Evolutionary conservation across 73 alveolate genomes (phyloP).

Genomic region (Paramecium sexaurelia): DNA sequence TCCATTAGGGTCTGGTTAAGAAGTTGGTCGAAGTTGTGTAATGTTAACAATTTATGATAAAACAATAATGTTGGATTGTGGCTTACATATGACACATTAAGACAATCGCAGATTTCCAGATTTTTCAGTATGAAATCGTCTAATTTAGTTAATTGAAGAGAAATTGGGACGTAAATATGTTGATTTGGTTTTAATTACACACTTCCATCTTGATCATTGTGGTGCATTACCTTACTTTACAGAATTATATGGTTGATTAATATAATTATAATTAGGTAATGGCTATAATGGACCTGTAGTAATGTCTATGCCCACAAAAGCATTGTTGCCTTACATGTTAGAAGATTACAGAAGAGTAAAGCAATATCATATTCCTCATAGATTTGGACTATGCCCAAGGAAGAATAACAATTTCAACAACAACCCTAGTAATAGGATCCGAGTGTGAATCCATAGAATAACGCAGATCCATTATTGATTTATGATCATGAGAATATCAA

Average conservation of each 20-base stretch:
- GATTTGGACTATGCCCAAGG: constrained; percentile 44
- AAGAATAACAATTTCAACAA: constrained; percentile 45
- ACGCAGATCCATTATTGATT: constrained; percentile 42
- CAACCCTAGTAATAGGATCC: constrained; percentile 14
- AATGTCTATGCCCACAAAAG: constrained; percentile 97
- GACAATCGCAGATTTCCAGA: constrained; percentile 92
- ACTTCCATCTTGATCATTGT: constrained; percentile 98
- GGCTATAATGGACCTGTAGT: constrained; percentile 90
- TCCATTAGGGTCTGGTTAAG: constrained; percentile 97
- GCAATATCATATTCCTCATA: background rate
- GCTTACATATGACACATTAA: constrained; percentile 89
- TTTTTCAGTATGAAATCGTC: constrained; percentile 71
- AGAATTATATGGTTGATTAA: constrained; percentile 77
- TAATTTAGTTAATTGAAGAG: constrained; percentile 55
- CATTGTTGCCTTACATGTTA: constrained; percentile 96
- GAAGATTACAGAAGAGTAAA: constrained; percentile 93
- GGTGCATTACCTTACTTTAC: constrained; percentile 98
- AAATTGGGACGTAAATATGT: constrained; percentile 63
- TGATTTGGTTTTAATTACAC: constrained; percentile 91
- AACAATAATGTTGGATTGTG: constrained; percentile 95
- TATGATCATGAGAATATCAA: background rate
- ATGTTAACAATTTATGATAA: constrained; percentile 85
- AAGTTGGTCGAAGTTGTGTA: constrained; percentile 95
- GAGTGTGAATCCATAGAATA: constrained; percentile 54
- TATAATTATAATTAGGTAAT: background rate